Percentiles rank a stretch among this genome's conserved stretches.
Conservation (phyloP, 768 basidiomycete genomes). For the Suillus alpinus region DNA sequence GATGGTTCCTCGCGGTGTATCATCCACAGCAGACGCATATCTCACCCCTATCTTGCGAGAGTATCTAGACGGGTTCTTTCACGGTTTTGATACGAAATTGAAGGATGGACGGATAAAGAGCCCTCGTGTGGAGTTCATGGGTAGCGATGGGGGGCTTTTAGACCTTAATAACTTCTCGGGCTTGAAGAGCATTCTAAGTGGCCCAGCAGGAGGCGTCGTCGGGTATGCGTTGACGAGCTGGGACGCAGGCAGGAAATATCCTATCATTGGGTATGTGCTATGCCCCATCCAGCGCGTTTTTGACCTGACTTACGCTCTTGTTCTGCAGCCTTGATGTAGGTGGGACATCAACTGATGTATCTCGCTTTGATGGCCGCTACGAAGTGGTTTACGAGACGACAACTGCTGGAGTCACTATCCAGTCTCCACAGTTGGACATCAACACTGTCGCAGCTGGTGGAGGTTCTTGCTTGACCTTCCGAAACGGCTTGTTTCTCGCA, state of each 20-base stretch:
- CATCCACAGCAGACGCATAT: constrained; percentile 93
- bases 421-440: constrained; percentile 91
- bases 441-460: constrained; percentile 97
- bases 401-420: constrained; percentile 90
- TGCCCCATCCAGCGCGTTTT: not conserved
- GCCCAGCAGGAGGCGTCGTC: constrained; percentile 94
- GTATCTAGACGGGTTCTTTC: constrained; percentile 90
- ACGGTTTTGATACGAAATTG: constrained; percentile 78
- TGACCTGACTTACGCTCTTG: not conserved
- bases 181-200: constrained; percentile 88
- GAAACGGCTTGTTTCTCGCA: constrained; percentile 86
- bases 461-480: constrained; percentile 84
- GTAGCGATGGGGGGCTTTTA: constrained; percentile 84
- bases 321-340: constrained; percentile 77
- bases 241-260: constrained; percentile 65
- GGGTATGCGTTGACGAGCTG: constrained; percentile 90
- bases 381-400: constrained; percentile 95
- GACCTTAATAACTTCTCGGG: constrained; percentile 86
- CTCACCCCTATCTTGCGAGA: constrained; percentile 83
- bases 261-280: constrained; percentile 76
- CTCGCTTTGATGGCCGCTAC: constrained; percentile 86
- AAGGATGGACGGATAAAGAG: constrained; percentile 55
- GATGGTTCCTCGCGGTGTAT: constrained; percentile 90
- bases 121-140: constrained; percentile 92
- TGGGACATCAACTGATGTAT: constrained; percentile 94